Percentiles rank a stretch among this genome's conserved stretches.
Evolutionary conservation across 768 basidiomycete species (phyloP).

Genomic region (Lentinula guzmanii): DNA sequence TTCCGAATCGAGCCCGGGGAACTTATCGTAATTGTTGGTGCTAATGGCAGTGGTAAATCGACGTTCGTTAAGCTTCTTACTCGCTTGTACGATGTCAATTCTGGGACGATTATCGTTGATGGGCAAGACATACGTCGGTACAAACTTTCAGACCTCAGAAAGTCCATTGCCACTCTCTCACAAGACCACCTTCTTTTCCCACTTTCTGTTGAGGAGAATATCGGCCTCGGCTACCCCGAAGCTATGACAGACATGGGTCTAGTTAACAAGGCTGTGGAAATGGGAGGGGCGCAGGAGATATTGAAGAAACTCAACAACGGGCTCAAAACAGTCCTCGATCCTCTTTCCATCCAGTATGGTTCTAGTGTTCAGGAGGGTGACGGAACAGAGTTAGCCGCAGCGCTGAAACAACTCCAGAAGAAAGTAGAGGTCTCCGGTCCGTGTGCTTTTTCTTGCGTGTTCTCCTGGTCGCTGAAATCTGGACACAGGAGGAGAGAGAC

Average conservation of each 20-base stretch:
- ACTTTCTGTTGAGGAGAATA: slow-evolving; percentile 37
- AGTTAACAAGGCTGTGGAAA: slow-evolving; percentile 24
- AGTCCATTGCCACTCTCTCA: slow-evolving; percentile 38
- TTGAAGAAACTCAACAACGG: slow-evolving; percentile 13
- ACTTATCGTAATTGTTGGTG: slow-evolving; percentile 51
- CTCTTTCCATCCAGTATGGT: slow-evolving; percentile 6
- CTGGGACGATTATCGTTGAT: slow-evolving; percentile 40
- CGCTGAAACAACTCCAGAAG: slow-evolving; percentile 17
- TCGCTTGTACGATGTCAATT: slow-evolving; percentile 38
- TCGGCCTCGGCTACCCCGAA: slow-evolving; percentile 22
- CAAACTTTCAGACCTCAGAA: slow-evolving; percentile 31
- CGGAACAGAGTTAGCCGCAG: slow-evolving; percentile 8
- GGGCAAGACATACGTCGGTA: slow-evolving; percentile 31
- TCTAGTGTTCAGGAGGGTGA: slow-evolving; percentile 1
- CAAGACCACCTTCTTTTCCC: slow-evolving; percentile 48
- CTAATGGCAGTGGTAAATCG: slow-evolving; percentile 52
- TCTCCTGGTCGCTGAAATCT: neutral
- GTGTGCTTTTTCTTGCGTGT: neutral
- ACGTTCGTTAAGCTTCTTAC: slow-evolving; percentile 47
- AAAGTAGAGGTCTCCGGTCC: slow-evolving; percentile 15
- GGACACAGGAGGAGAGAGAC: slow-evolving; percentile 20
- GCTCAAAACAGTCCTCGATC: slow-evolving; percentile 13
- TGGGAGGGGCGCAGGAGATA: slow-evolving; percentile 19
- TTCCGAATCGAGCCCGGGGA: slow-evolving; percentile 39
- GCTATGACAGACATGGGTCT: slow-evolving; percentile 10